Conservation (phyloP, 352 stramenopile genomes). For the Ophiocytium majus region DNA sequence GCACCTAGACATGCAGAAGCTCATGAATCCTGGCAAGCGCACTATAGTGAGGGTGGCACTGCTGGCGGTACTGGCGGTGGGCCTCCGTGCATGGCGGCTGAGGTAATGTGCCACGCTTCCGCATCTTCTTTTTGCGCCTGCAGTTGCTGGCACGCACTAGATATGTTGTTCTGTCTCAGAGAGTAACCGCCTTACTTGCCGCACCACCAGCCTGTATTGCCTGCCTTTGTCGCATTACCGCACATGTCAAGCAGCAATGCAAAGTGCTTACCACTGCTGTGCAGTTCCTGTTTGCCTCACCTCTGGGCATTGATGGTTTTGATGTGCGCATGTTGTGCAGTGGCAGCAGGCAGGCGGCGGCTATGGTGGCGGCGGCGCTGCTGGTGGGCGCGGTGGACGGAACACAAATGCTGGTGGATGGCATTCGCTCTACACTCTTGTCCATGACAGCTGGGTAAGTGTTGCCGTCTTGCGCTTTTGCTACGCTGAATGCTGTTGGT, state of each 20-base stretch:
- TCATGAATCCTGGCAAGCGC: not conserved
- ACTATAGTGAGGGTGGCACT: slow-evolving; percentile 32
- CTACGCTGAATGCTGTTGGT: no score
- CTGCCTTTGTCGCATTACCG: slow-evolving; percentile 32
- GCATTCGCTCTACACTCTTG: not conserved
- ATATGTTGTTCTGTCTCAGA: not conserved
- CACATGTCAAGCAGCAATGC: not conserved
- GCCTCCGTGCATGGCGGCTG: slow-evolving; percentile 35
- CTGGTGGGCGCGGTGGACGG: not conserved
- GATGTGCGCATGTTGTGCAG: no score
- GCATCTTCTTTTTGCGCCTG: slow-evolving; percentile 39
- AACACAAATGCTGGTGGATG: not conserved
- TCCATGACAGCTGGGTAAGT: not conserved
- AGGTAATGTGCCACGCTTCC: no score
- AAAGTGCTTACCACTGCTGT: not conserved
- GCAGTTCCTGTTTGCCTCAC: no score
- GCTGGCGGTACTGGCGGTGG: slow-evolving; percentile 37
- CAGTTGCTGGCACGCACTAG: slow-evolving; percentile 30
- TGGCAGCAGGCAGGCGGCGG: not conserved
- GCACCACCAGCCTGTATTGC: slow-evolving; percentile 28
- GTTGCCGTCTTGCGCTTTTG: no score
- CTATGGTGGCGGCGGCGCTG: not conserved
- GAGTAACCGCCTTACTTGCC: not conserved
- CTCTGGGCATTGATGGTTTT: no score
- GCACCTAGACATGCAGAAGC: not conserved